Evolutionary conservation across 2,329 filamentous ascomycete species (phyloP).

Genomic region (Ceratocystis albifundus): DNA sequence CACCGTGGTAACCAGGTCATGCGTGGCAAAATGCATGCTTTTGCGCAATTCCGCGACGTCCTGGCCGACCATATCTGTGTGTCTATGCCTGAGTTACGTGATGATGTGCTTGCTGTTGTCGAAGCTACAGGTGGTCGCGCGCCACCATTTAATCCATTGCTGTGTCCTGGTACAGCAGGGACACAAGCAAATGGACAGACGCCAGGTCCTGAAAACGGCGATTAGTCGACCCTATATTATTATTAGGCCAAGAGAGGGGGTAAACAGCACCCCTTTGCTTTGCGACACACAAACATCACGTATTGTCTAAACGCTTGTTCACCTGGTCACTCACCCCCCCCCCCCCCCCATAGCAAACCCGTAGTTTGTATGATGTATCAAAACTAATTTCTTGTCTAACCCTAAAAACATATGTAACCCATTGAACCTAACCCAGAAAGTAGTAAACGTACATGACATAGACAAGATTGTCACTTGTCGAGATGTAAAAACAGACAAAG

Average conservation of each 20-base stretch:
- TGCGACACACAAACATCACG: too few species aligned
- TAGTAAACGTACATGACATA: background rate
- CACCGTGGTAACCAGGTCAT: constrained; percentile 55
- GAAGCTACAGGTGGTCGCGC: constrained; percentile 34
- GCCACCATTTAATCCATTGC: constrained; percentile 1
- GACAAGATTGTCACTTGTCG: constrained; percentile 1
- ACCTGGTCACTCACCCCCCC: too few species aligned
- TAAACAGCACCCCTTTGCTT: background rate
- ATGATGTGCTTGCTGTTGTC: constrained; percentile 42
- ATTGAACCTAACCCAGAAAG: background rate
- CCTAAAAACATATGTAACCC: background rate
- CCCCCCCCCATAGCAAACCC: too few species aligned
- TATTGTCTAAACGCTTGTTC: too few species aligned
- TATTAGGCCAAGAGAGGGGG: background rate
- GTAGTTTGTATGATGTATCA: background rate
- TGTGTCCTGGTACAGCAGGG: background rate
- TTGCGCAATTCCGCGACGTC: constrained; percentile 49
- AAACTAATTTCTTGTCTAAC: constrained; percentile 9
- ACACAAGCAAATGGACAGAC: background rate
- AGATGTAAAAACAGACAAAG: constrained; percentile 7
- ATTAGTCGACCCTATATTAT: background rate
- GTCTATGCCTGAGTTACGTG: constrained; percentile 48
- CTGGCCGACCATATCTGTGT: constrained; percentile 47
- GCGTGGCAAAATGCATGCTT: constrained; percentile 52
- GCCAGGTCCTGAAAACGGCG: constrained; percentile 9